Evolutionary conservation across 129 eudicot species (phyloP), one percentile per base, ranked within the genome.

Genomic region (Rutidosis leptorrhynchoides): DNA sequence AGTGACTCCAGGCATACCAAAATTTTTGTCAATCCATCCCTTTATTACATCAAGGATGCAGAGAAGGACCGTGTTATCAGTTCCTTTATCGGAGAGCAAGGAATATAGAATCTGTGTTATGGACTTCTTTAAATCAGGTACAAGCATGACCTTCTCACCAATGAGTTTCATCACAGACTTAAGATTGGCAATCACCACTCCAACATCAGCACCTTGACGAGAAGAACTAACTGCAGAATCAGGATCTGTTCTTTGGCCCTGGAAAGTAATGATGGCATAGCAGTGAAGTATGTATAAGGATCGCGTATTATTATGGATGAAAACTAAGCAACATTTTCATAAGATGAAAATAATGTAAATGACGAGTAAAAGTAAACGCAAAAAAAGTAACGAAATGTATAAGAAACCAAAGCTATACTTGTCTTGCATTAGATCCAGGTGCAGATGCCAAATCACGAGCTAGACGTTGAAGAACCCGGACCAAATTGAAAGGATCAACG

Each of bases 201-300:
- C 93, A 73, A 77, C 82, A 89, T 94, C 99, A 69, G 99, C 90
- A 78, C 93, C 96, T 78, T 89, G 99, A 73, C 96, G 96, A 72
- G 96, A 83, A 62, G 96, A 94, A 68, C 96, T 86, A 56, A 84
- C 95, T 16, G 99, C 85, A 71, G 97, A 86, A 79, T 94, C 99
- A 30, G 95, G 83, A 72, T 94, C 99, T 40, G 83, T 32, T 83
- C 83, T 86, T 60, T 82, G 99, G 67, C 86, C 95, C 96, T 93
- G 78, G 24, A 59, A 78, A 75, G 42, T 54, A 68, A 20, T 32
- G 20, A 33, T 51, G 53, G 32, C 12, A 12, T 21, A 29, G 14
- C 17, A 10, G 59, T 49, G 30, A 24, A 40, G 68, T 29, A 24
- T 22, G 21, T 28, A 26, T 27, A 46, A 16, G 9, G 26, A 65